Percentiles rank a stretch among this genome's conserved stretches.
These are phyloP conservation scores for Aspergillus brunneoviolaceus DNA, from an alignment of 2,329 filamentous ascomycete species.

Conservation along the genomic window DNA sequence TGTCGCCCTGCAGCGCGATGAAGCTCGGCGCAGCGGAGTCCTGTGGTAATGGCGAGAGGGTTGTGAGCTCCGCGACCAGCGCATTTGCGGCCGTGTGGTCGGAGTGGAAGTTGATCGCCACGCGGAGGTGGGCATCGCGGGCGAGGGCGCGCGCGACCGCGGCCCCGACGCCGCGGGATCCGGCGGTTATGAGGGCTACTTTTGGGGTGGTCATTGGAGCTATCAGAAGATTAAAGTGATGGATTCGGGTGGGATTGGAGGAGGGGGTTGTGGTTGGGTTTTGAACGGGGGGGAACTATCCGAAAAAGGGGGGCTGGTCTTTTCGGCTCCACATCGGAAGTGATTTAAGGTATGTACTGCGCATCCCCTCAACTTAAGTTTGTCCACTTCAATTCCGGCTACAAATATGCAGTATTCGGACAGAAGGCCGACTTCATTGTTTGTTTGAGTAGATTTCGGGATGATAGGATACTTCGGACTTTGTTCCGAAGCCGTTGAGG, in stretches of 20 bases:
- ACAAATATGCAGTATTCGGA: not conserved
- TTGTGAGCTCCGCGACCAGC: not conserved
- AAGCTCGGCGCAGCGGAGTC: not conserved
- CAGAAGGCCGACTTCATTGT: not conserved
- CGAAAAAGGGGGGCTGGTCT: not conserved
- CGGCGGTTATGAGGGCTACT: slow-evolving; percentile 39
- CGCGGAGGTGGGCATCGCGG: slow-evolving; percentile 29
- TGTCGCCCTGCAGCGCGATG: slow-evolving; percentile 1
- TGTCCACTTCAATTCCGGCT: not conserved
- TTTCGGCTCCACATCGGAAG: not conserved
- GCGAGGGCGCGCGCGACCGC: slow-evolving; percentile 38
- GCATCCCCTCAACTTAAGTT: not conserved
- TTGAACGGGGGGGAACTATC: not conserved
- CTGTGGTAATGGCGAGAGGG: not conserved
- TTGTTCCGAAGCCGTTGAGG: too few relatives aligned
- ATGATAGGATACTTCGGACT: too few relatives aligned
- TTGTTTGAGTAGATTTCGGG: too few relatives aligned
- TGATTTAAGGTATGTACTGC: not conserved
- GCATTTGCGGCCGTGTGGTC: slow-evolving; percentile 39
- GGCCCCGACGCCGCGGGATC: slow-evolving; percentile 37
- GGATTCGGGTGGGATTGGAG: not conserved
- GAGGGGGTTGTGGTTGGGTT: not conserved
- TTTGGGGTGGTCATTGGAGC: slow-evolving; percentile 18
- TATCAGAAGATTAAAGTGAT: not conserved
- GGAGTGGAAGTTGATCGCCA: slow-evolving; percentile 48